A percentile compares a stretch with the other conserved stretches of the same genome.
Conservation (phyloP, 495 filamentous ascomycete species). For the Lindgomyces ingoldianus region DNA sequence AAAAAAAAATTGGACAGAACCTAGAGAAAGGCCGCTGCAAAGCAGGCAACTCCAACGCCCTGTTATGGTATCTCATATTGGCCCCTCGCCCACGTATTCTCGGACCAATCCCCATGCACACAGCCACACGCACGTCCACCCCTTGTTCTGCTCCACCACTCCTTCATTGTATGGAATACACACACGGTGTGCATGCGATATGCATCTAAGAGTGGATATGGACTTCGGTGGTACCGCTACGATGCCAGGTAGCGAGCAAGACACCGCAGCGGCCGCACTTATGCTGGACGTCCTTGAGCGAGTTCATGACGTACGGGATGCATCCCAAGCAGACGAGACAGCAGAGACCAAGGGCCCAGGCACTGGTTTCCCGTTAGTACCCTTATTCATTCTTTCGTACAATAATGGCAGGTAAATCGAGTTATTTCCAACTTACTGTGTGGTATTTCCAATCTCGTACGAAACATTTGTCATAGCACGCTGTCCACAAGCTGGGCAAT, state of each 20-base stretch:
- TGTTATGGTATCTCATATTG: too few relatives aligned
- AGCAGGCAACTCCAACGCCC: too few relatives aligned
- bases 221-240: slow-evolving; percentile 53
- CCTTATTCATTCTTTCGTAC: neutral
- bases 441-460: slow-evolving; percentile 50
- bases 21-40: too few relatives aligned
- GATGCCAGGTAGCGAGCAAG: slow-evolving; percentile 55
- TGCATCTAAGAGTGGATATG: slow-evolving; percentile 40
- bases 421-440: slow-evolving; percentile 56
- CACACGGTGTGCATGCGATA: too few relatives aligned
- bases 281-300: slow-evolving; percentile 56
- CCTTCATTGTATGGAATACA: too few relatives aligned
- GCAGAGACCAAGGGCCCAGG: slow-evolving; percentile 51
- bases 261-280: slow-evolving; percentile 54
- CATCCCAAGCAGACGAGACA: slow-evolving; percentile 53
- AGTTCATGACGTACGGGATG: slow-evolving; percentile 55
- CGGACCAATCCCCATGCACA: too few relatives aligned
- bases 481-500: slow-evolving; percentile 53
- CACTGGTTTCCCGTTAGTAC: slow-evolving; percentile 43
- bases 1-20: too few relatives aligned
- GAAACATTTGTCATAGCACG: slow-evolving; percentile 52
- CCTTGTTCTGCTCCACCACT: too few relatives aligned
- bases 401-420: too few relatives aligned
- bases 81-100: too few relatives aligned
- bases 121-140: too few relatives aligned